phyloP scores from a whole-genome alignment of 129 eudicot species.

The Chrysanthemum seticuspe region DNA sequence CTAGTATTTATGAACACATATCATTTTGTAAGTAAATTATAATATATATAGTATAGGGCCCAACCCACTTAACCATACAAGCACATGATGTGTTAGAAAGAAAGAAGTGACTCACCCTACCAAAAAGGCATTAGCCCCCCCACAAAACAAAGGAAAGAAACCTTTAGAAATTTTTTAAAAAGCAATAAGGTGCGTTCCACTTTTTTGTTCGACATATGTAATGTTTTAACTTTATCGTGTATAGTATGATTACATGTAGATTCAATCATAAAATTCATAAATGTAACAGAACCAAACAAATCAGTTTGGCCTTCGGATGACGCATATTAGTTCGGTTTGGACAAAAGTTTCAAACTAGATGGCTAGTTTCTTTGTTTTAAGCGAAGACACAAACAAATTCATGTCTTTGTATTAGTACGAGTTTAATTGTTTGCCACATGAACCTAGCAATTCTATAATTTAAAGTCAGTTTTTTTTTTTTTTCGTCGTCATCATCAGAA shows the following conservation, averaged over 20 bases:
- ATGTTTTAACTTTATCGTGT: background rate
- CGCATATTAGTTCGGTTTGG: background rate
- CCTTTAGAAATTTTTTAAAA: conserved; percentile 7
- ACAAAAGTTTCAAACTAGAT: background rate
- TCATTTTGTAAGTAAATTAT: too few relatives aligned
- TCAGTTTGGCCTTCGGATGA: background rate
- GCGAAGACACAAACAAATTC: too few relatives aligned
- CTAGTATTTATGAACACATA: too few relatives aligned
- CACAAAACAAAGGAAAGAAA: conserved; percentile 22
- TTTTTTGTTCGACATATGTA: conserved; percentile 1
- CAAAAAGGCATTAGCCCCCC: conserved; percentile 27
- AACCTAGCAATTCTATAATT: too few relatives aligned
- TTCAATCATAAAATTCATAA: background rate
- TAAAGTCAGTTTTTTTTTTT: background rate
- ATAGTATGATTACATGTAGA: background rate
- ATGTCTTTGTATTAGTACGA: too few relatives aligned
- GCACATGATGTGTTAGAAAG: conserved; percentile 32
- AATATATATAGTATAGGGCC: background rate
- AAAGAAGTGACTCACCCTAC: conserved; percentile 23
- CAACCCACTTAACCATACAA: conserved; percentile 13
- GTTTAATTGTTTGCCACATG: too few relatives aligned
- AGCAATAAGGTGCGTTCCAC: conserved; percentile 11
- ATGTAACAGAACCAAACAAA: background rate
- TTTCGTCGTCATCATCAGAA: too few relatives aligned
- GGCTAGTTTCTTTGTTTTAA: background rate